Evolutionary conservation across 257 asterid species (phyloP), one percentile per base, ranked within the genome.

Genomic region (Hygrophila difformis): DNA sequence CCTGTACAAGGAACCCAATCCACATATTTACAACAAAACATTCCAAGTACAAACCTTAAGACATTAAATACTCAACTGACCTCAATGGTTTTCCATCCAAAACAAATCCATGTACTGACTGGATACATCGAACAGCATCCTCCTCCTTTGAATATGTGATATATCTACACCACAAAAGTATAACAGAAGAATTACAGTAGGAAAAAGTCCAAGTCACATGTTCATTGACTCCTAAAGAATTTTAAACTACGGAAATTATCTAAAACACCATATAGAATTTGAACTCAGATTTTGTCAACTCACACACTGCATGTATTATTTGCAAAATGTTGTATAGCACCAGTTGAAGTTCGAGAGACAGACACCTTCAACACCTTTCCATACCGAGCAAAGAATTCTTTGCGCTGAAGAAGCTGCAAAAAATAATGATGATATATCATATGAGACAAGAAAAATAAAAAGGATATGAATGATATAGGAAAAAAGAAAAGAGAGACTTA

Each of bases 261-360:
- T 3, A 26, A 26, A 8, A 5, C 4, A 26, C 8, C 31, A 26
- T 26, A 26, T 17, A 39, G 21, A 28, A 55, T 49, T 28, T 41
- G 37, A 40, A 51, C 19, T 8, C 50, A 39, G 53, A 50, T 16
- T 24, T 48, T 43, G 5, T 24, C 58, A 65, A 78, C 98, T 61
- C 72, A 89, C 96, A 89, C 96, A 72, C 98, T 85, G 73, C 96
- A 85, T 39, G 98, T 85, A 68, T 64, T 79, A 68, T 89, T 85
- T 51, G 92, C 57, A 74, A 75, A 85, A 20, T 89, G 96, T 71
- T 89, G 98, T 64, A 89, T 77, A 43, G 93, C 61, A 55, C 98
- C 98, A 49, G 94, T 62, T 6, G 96, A 63, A 22, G 96, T 85
- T 50, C 98, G 87, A 6, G 98, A 89, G 55, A 89, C 72, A 15